These are phyloP conservation scores for Gelatoporia subvermispora DNA, from an alignment of 768 basidiomycete genomes.

Conservation along the genomic window DNA sequence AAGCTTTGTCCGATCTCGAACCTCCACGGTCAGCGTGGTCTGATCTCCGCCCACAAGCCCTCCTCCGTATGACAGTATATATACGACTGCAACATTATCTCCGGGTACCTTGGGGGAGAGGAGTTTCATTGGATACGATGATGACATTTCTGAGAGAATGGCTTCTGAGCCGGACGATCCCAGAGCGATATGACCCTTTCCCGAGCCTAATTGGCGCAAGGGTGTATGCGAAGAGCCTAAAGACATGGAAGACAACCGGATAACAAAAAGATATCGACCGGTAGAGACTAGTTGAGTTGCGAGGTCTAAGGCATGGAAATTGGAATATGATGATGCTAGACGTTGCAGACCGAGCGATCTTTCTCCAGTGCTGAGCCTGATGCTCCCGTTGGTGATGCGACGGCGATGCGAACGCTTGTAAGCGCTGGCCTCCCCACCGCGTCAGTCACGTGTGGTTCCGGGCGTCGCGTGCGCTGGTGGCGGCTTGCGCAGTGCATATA, in stretches of 20 bases:
- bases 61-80: conserved; percentile 85
- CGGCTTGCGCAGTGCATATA: too few relatives aligned
- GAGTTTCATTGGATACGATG: conserved; percentile 84
- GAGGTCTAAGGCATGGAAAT: too few relatives aligned
- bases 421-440: too few relatives aligned
- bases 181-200: conserved; percentile 56
- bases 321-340: too few relatives aligned
- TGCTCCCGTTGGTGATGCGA: too few relatives aligned
- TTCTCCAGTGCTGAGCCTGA: too few relatives aligned
- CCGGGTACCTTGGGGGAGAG: conserved; percentile 60
- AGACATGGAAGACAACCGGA: conserved; percentile 3
- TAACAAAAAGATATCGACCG: neutral
- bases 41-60: conserved; percentile 86
- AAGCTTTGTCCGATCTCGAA: conserved; percentile 53
- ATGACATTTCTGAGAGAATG: conserved; percentile 69
- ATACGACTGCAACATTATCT: conserved; percentile 59
- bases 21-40: conserved; percentile 56
- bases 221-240: neutral
- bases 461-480: too few relatives aligned
- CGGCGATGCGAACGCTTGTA: too few relatives aligned
- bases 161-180: conserved; percentile 48
- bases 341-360: too few relatives aligned
- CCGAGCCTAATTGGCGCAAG: conserved; percentile 23
- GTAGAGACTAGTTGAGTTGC: too few relatives aligned
- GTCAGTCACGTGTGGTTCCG: too few relatives aligned